Evolutionary conservation across 305 asterid genomes (phyloP).

Genomic region (Fraxinus dipetala): DNA sequence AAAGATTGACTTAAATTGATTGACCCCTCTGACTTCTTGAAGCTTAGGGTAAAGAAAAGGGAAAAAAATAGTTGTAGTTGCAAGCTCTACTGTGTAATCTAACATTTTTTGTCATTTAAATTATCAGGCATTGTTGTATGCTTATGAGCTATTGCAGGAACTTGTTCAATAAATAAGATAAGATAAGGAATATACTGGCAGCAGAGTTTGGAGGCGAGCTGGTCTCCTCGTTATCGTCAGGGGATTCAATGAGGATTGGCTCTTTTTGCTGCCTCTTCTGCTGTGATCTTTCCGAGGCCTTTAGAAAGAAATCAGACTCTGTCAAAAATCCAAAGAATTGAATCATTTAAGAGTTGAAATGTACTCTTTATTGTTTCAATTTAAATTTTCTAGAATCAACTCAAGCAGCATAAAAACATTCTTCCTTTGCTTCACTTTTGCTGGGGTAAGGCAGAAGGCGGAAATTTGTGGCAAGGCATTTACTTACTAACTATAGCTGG

Average conservation of each 20-base stretch:
- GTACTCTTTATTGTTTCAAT: constrained; percentile 11
- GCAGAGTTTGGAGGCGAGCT: constrained; percentile 45
- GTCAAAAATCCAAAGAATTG: constrained; percentile 29
- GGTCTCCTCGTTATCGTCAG: constrained; percentile 36
- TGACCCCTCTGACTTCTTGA: background rate
- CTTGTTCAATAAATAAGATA: constrained; percentile 5
- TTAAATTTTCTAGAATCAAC: constrained; percentile 11
- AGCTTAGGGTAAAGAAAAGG: background rate
- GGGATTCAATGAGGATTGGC: constrained; percentile 32
- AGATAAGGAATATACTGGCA: constrained; percentile 48
- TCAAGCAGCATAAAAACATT: constrained; percentile 5
- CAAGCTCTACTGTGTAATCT: background rate
- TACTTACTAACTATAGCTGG: constrained; percentile 54
- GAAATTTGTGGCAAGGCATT: constrained; percentile 7
- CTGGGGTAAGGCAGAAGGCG: constrained; percentile 6
- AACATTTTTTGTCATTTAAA: background rate
- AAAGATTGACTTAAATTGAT: background rate
- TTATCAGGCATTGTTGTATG: background rate
- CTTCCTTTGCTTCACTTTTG: constrained; percentile 13
- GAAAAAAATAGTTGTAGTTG: background rate
- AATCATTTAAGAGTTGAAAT: background rate
- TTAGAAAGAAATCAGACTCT: constrained; percentile 57
- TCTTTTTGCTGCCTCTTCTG: constrained; percentile 45
- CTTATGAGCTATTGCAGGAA: background rate
- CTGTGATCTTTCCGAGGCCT: constrained; percentile 46